Conservation (phyloP, 2,329 filamentous ascomycete genomes). For the Whalleya microplaca region DNA sequence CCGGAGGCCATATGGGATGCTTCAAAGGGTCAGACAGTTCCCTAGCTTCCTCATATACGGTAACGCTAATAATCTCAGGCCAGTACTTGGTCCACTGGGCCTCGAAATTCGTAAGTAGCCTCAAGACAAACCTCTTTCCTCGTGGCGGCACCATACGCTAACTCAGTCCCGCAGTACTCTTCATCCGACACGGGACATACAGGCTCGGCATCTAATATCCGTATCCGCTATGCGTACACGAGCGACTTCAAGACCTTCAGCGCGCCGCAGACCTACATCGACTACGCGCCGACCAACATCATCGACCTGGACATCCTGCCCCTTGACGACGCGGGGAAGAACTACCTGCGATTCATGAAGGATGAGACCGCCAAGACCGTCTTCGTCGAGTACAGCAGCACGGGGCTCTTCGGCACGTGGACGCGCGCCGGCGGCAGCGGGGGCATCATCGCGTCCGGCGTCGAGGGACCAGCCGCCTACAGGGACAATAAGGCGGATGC, state of each 20-base stretch:
- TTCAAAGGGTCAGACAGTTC: conserved; percentile 37
- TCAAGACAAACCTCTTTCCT: background rate
- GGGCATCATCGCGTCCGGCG: conserved; percentile 46
- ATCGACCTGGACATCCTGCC: conserved; percentile 62
- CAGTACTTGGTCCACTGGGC: conserved; percentile 53
- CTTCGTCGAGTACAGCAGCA: conserved; percentile 52
- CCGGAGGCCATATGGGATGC: conserved; percentile 59
- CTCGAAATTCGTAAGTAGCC: conserved; percentile 47
- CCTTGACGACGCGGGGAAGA: conserved; percentile 42
- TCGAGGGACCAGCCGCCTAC: conserved; percentile 51
- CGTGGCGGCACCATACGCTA: background rate
- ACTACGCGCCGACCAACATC: conserved; percentile 49
- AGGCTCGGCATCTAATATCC: conserved; percentile 47
- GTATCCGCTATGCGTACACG: conserved; percentile 59
- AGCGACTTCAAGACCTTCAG: conserved; percentile 58
- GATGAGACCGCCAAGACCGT: conserved; percentile 57
- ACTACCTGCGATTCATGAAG: conserved; percentile 59
- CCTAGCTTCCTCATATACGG: background rate
- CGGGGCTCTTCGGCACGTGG: conserved; percentile 56
- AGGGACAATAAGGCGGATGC: conserved; percentile 45
- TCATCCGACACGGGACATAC: conserved; percentile 52
- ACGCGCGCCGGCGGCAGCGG: conserved; percentile 48
- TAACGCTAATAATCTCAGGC: conserved; percentile 25
- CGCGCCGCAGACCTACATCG: conserved; percentile 53
- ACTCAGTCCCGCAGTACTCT: conserved; percentile 44